Percentiles rank a stretch among this genome's conserved stretches.
Evolutionary conservation across 108 stramenopile species (phyloP).

Genomic region (Fragilariopsis cylindrus): DNA sequence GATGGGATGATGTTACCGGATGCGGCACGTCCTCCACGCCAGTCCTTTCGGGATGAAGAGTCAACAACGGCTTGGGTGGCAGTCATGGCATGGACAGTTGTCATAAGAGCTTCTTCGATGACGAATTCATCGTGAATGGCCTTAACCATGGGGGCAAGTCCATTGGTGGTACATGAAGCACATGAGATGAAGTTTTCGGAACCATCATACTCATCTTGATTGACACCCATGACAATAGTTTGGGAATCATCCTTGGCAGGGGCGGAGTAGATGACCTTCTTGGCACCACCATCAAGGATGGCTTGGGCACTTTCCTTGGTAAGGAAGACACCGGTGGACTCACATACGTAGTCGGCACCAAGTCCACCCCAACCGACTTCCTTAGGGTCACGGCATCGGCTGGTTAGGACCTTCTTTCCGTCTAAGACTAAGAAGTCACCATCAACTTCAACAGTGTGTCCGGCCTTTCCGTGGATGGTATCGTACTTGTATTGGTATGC

Average conservation of each 20-base stretch:
- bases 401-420: conserved; percentile 92
- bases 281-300: conserved; percentile 98
- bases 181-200: conserved; percentile 98
- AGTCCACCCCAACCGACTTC: conserved; percentile 95
- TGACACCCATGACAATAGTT: conserved; percentile 99
- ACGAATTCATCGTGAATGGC: conserved; percentile 97
- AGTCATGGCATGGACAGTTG: conserved; percentile 99
- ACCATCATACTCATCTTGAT: conserved; percentile 91
- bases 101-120: conserved; percentile 99
- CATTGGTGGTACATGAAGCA: conserved; percentile 99
- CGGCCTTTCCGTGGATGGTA: conserved; percentile 98
- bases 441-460: conserved; percentile 96
- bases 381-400: conserved; percentile 95
- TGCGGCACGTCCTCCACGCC: conserved; percentile 99
- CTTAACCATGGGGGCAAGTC: conserved; percentile 98
- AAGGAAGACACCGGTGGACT: conserved; percentile 99
- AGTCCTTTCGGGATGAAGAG: conserved; percentile 99
- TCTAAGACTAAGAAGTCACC: conserved; percentile 97
- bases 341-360: conserved; percentile 98
- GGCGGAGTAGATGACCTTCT: conserved; percentile 99
- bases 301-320: conserved; percentile 94
- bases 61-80: conserved; percentile 99
- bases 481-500: conserved; percentile 99
- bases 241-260: conserved; percentile 99
- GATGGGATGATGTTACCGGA: conserved; percentile 99